A percentile compares a stretch with the other conserved stretches of the same genome.
Conservation (phyloP, 2,329 filamentous ascomycete species). For the Byssoonygena ceratinophila region DNA sequence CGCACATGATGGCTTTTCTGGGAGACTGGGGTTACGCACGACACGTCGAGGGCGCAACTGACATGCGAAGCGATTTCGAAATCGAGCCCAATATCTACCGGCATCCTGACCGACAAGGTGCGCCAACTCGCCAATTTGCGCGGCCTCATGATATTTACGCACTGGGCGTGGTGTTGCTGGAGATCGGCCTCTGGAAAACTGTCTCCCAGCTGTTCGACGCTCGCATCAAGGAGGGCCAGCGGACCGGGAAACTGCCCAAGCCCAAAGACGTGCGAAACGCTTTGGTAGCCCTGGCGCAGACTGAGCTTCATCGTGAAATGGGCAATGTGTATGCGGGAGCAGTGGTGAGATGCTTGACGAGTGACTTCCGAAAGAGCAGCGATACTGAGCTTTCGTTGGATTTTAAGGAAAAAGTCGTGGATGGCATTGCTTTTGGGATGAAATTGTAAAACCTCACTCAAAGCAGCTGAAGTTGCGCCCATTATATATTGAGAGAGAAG, state of each 20-base stretch:
- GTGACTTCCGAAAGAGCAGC: constrained; percentile 19
- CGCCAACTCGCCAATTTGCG: constrained; percentile 23
- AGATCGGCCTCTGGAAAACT: constrained; percentile 29
- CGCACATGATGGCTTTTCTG: constrained; percentile 19
- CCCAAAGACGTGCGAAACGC: constrained; percentile 20
- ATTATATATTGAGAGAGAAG: too few relatives aligned
- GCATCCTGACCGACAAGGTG: constrained; percentile 26
- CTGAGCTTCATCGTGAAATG: constrained; percentile 22
- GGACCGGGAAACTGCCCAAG: constrained; percentile 20
- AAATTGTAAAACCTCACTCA: constrained; percentile 10
- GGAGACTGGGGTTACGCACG: constrained; percentile 24
- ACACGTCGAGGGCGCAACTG: constrained; percentile 20
- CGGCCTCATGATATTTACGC: constrained; percentile 31
- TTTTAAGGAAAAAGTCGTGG: constrained; percentile 22
- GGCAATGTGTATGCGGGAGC: constrained; percentile 20
- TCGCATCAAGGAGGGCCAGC: constrained; percentile 20
- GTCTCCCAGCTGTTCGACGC: constrained; percentile 22
- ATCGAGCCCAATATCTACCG: constrained; percentile 25
- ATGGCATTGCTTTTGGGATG: constrained; percentile 16
- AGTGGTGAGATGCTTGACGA: constrained; percentile 20
- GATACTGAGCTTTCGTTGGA: constrained; percentile 21
- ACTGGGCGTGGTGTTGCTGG: constrained; percentile 31
- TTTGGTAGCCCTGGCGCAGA: constrained; percentile 18
- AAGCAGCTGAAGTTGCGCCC: too few relatives aligned
- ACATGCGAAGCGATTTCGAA: constrained; percentile 21